A percentile compares a stretch with the other conserved stretches of the same genome.
phyloP scores from a whole-genome alignment of 2,329 filamentous ascomycete genomes.

The Venturia nashicola region DNA sequence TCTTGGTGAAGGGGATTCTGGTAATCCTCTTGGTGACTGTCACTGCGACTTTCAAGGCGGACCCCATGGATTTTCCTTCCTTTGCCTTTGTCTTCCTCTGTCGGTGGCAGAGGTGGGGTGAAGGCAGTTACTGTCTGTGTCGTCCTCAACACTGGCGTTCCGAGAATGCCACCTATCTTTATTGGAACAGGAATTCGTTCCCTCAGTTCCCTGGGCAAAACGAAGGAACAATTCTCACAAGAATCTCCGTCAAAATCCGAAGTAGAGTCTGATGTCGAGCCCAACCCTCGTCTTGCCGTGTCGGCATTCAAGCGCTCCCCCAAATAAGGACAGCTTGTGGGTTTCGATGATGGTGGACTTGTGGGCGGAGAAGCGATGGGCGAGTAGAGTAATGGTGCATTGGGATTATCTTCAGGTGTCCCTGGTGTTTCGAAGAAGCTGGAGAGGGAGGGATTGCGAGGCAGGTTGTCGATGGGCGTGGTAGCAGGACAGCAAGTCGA shows the following conservation, averaged over 20 bases:
- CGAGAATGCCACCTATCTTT: conserved; percentile 36
- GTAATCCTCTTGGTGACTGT: neutral
- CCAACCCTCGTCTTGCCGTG: conserved; percentile 15
- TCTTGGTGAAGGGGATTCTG: neutral
- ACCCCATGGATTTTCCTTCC: neutral
- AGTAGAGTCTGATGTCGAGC: conserved; percentile 20
- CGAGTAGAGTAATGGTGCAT: conserved; percentile 20
- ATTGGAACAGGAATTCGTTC: conserved; percentile 37
- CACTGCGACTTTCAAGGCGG: neutral
- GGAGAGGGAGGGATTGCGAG: conserved; percentile 16
- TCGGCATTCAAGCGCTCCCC: neutral
- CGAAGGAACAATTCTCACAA: conserved; percentile 46
- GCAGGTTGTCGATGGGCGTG: conserved; percentile 18
- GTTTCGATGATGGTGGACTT: conserved; percentile 23
- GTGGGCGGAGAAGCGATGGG: conserved; percentile 29
- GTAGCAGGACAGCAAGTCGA: conserved; percentile 34
- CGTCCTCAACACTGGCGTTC: conserved; percentile 43
- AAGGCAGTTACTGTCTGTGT: conserved; percentile 41
- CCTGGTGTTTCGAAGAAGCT: conserved; percentile 12
- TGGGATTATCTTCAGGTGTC: conserved; percentile 13
- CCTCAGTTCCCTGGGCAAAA: conserved; percentile 41
- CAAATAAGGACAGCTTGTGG: conserved; percentile 37
- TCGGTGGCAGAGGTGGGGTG: neutral
- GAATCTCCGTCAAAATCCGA: conserved; percentile 37
- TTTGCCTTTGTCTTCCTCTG: neutral